phyloP scores from a whole-genome alignment of 2,329 filamentous ascomycete species.

The Fusarium sp. region DNA sequence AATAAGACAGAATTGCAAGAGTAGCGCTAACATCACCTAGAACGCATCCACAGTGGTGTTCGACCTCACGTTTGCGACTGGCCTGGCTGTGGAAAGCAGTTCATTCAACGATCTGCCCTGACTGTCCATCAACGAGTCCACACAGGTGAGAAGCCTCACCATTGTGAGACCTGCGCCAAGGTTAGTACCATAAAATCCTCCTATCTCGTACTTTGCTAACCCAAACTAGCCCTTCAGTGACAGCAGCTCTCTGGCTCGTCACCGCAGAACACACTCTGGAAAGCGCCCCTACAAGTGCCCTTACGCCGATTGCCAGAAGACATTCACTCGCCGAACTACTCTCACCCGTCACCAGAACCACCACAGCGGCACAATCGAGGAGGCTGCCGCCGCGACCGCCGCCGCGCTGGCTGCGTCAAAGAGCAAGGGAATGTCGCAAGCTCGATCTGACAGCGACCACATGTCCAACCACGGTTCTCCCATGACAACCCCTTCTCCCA shows the following conservation, averaged over 20 bases:
- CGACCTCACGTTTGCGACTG: constrained; percentile 93
- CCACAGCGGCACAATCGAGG: constrained; percentile 93
- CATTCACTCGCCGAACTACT: constrained; percentile 94
- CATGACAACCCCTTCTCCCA: constrained; percentile 83
- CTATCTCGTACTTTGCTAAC: constrained; percentile 15
- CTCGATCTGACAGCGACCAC: constrained; percentile 76
- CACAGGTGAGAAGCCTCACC: constrained; percentile 97
- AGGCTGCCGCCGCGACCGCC: constrained; percentile 88
- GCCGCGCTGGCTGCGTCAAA: constrained; percentile 77
- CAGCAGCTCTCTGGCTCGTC: constrained; percentile 90
- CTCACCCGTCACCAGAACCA: constrained; percentile 96
- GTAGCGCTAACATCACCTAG: constrained; percentile 63
- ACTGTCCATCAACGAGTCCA: constrained; percentile 96
- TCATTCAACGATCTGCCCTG: constrained; percentile 94
- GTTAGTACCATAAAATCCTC: constrained; percentile 60
- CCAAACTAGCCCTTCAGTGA: constrained; percentile 88
- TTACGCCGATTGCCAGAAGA: constrained; percentile 97
- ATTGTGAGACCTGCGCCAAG: constrained; percentile 97
- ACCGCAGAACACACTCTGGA: constrained; percentile 94
- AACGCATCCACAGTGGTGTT: constrained; percentile 93
- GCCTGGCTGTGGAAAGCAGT: constrained; percentile 90
- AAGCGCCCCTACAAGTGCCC: constrained; percentile 98
- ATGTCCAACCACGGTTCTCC: constrained; percentile 79
- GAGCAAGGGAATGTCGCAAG: constrained; percentile 55
- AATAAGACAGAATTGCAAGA: neutral